Percentiles rank a stretch among this genome's conserved stretches.
These are phyloP conservation scores for Selaginella tamariscina DNA, from an alignment of 75 land plant genomes.

Conservation along the genomic window DNA sequence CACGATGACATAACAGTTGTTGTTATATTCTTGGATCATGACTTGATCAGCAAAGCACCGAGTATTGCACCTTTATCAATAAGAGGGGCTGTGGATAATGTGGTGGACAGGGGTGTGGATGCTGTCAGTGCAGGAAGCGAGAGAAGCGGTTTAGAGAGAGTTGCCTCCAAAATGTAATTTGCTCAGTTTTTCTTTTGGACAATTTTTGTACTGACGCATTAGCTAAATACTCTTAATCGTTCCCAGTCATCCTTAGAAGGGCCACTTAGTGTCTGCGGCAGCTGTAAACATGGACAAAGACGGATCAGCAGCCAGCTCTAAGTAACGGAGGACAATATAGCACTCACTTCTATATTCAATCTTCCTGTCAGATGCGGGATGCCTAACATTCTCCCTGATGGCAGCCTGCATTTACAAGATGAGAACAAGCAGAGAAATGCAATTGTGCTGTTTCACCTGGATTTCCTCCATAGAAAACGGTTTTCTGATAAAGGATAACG, in stretches of 20 bases:
- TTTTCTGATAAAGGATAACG: no score
- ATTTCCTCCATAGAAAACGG: neutral
- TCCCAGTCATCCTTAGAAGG: neutral
- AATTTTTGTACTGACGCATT: neutral
- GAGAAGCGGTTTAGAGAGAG: no score
- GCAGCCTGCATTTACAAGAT: neutral
- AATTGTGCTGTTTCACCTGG: no score
- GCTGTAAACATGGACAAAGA: neutral
- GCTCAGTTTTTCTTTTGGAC: neutral
- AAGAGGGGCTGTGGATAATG: neutral
- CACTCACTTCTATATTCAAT: neutral
- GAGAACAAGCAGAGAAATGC: no score
- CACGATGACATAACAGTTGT: conserved; percentile 69
- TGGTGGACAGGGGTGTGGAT: no score
- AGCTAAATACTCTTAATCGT: neutral
- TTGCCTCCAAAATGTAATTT: neutral
- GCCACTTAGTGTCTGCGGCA: neutral
- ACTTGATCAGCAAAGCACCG: conserved; percentile 23
- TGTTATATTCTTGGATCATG: conserved; percentile 43
- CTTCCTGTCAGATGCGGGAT: neutral
- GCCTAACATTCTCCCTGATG: neutral
- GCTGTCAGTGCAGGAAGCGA: neutral
- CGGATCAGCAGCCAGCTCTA: neutral
- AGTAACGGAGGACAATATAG: neutral
- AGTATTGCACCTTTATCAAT: neutral